Evolutionary conservation across 305 asterid genomes (phyloP), one percentile per base, ranked within the genome.

Genomic region (Rubia balearica): DNA sequence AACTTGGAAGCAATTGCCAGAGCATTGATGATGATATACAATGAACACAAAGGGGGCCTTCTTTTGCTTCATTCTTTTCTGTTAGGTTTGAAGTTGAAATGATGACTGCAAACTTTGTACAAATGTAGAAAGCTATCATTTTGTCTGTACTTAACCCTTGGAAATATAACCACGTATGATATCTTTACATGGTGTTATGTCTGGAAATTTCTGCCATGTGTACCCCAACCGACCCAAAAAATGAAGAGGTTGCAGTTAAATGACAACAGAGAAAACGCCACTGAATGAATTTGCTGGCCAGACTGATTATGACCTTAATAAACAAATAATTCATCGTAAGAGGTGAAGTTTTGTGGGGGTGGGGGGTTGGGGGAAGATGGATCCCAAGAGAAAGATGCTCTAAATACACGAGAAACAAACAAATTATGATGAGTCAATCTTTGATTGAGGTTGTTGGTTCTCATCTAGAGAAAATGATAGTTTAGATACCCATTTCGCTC

Each of bases 11-110:
- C 3, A 33, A 42, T 53, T 33, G 72, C 8, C 51, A 46, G 38
- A 69, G 53, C 65, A 38, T 41, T 70, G 38, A 63, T 63, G 67
- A 72, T 72, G 69, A 7, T 46, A 36, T 49, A n/a, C 17, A 6
- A 36, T 72, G 41, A 19, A 38, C 42, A 33, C 41, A 36, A 27
- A 57, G 22, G 6, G 57, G 63, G 53, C 12, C 56, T 51, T 57
- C 12, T 49, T 65, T 53, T 65, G 36, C 56, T 59, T 70, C 67
- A 40, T 13, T 10, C 17, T 66, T 11, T 63, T 72, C 55, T 62
- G 51, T 42, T 38, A 56, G 55, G 67, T 7, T 51, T 51, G 59
- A 17, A 12, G 48, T 7, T 13, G 43, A 24, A 59, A 42, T 57
- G 67, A 57, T 42, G 9, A 21, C 36, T 19, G 67, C 46, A 19